These are phyloP conservation scores for Botryotinia calthae DNA, from an alignment of 2,329 filamentous ascomycete genomes.

Conservation along the genomic window DNA sequence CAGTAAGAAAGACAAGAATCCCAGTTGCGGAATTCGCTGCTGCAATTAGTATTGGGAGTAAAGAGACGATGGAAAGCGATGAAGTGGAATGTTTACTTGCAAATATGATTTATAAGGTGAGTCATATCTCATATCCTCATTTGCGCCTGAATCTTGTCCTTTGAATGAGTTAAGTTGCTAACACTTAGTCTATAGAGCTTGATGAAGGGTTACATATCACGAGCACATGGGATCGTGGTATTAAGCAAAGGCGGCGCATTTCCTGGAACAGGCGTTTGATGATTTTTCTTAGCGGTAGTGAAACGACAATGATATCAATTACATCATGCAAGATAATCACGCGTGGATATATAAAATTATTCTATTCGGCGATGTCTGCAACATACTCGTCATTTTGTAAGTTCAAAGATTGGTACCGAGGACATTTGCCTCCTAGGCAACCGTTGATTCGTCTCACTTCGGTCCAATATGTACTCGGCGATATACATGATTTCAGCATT, in stretches of 20 bases:
- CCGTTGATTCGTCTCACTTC: not conserved
- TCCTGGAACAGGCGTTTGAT: constrained; percentile 75
- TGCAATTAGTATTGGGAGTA: constrained; percentile 72
- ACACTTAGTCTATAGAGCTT: constrained; percentile 32
- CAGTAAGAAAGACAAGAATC: constrained; percentile 71
- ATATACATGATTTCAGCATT: not conserved
- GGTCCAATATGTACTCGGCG: not conserved
- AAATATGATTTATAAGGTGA: constrained; percentile 97
- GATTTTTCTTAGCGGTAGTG: not conserved
- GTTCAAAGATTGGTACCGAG: not conserved
- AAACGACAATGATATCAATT: not conserved
- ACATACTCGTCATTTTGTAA: not conserved
- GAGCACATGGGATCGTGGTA: constrained; percentile 85
- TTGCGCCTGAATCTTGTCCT: not conserved
- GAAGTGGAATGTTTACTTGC: constrained; percentile 94
- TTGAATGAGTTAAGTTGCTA: not conserved
- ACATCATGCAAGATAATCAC: not conserved
- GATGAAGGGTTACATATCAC: constrained; percentile 98
- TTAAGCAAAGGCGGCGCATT: constrained; percentile 92
- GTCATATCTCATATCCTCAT: constrained; percentile 30
- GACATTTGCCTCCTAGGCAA: not conserved
- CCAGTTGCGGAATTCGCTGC: constrained; percentile 81
- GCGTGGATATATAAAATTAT: not conserved
- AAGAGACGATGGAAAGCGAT: constrained; percentile 71
- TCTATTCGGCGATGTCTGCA: not conserved